These are phyloP conservation scores for Cercospora berteroae DNA, from an alignment of 2,329 filamentous ascomycete species.

Conservation along the genomic window DNA sequence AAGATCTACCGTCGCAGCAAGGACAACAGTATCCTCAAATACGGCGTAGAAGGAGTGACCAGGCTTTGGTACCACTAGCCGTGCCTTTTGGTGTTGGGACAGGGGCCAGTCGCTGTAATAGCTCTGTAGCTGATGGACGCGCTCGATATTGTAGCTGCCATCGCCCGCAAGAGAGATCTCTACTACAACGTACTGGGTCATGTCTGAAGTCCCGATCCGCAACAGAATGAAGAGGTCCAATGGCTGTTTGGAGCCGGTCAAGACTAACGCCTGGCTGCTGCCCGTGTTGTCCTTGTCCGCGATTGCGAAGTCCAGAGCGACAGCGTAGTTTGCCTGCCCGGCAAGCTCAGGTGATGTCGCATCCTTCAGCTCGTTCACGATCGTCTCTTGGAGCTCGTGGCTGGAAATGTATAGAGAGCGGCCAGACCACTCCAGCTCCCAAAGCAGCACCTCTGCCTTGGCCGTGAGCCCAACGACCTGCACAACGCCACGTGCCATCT, in stretches of 20 bases:
- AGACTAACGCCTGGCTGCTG: conserved; percentile 27
- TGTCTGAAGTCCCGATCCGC: conserved; percentile 32
- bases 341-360: conserved; percentile 50
- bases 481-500: conserved; percentile 73
- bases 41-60: conserved; percentile 78
- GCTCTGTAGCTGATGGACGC: conserved; percentile 15
- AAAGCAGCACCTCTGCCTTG: conserved; percentile 75
- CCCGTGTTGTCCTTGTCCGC: conserved; percentile 41
- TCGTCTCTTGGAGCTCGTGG: conserved; percentile 64
- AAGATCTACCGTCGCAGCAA: conserved; percentile 68
- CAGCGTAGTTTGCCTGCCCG: conserved; percentile 28
- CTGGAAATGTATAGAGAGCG: conserved; percentile 73
- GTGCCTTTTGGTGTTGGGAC: conserved; percentile 50
- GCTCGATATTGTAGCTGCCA: conserved; percentile 54
- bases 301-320: conserved; percentile 74
- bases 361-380: conserved; percentile 62
- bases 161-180: conserved; percentile 63
- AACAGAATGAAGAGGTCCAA: conserved; percentile 35
- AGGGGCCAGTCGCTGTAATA: conserved; percentile 50
- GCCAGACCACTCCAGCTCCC: conserved; percentile 86
- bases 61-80: conserved; percentile 73
- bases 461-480: conserved; percentile 77
- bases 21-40: conserved; percentile 73
- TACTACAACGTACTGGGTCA: conserved; percentile 69
- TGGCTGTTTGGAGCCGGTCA: conserved; percentile 26